Percentiles rank a stretch among this genome's conserved stretches.
phyloP scores from a whole-genome alignment of 371 early-diverging fungal genomes.

The Phascolomyces articulosus region DNA sequence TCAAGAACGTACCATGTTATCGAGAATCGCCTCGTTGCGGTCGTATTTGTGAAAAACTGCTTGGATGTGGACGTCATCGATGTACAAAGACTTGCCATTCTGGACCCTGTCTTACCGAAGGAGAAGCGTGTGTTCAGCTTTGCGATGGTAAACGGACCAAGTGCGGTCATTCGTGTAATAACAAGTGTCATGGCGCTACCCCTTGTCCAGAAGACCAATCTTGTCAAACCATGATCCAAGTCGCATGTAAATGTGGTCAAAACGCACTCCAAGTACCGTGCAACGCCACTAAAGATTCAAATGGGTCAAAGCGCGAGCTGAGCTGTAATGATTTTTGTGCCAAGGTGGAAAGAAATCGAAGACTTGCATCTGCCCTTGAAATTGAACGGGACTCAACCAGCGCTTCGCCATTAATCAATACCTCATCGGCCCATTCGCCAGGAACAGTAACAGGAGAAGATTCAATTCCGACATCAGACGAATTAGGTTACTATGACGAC shows the following conservation, averaged over 20 bases:
- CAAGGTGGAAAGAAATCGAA: conserved; percentile 73
- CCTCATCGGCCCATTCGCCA: background rate
- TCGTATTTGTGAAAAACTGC: conserved; percentile 60
- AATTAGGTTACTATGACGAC: conserved; percentile 63
- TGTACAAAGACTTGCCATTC: conserved; percentile 78
- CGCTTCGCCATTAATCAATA: background rate
- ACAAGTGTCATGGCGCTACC: conserved; percentile 65
- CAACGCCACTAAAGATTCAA: conserved; percentile 55
- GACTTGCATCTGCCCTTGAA: conserved; percentile 72
- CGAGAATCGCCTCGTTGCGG: conserved; percentile 74
- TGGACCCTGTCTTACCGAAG: conserved; percentile 61
- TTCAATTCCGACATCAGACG: conserved; percentile 20
- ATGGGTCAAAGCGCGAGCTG: conserved; percentile 46
- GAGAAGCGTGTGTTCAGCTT: conserved; percentile 55
- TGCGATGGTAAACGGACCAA: conserved; percentile 65
- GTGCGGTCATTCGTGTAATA: conserved; percentile 75
- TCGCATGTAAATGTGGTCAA: conserved; percentile 78
- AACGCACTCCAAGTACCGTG: conserved; percentile 59
- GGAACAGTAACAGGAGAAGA: background rate
- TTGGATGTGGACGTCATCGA: conserved; percentile 70
- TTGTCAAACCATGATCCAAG: conserved; percentile 54
- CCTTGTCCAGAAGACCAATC: conserved; percentile 66
- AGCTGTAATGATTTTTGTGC: conserved; percentile 76
- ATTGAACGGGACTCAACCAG: conserved; percentile 46
- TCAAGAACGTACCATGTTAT: conserved; percentile 78